Evolutionary conservation across 331 rosid genomes (phyloP).

Genomic region (Acacia pycnantha): DNA sequence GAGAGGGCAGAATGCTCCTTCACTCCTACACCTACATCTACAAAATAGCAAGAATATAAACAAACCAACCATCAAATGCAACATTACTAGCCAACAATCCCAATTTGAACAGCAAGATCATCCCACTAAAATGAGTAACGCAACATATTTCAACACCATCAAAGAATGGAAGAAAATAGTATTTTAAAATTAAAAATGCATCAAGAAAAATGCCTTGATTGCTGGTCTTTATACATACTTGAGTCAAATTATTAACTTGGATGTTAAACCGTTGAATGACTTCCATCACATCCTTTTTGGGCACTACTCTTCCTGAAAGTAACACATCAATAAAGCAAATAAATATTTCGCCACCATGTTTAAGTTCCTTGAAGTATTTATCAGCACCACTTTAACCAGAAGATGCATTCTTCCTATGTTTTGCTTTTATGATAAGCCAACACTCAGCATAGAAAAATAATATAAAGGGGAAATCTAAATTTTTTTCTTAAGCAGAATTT

Average conservation of each 20-base stretch:
- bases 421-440: conserved; percentile 1
- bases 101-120: background rate
- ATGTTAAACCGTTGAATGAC: conserved; percentile 79
- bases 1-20: background rate
- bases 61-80: background rate
- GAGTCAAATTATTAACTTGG: conserved; percentile 96
- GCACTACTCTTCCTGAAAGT: conserved; percentile 71
- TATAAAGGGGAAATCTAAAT: background rate
- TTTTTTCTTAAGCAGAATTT: conserved; percentile 13
- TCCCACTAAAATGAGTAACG: background rate
- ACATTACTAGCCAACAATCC: background rate
- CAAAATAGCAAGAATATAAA: background rate
- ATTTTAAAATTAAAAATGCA: background rate
- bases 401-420: conserved; percentile 1
- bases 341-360: conserved; percentile 6
- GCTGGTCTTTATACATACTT: conserved; percentile 45
- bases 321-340: conserved; percentile 30
- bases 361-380: background rate
- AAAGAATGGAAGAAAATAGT: background rate
- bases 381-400: background rate
- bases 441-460: conserved; percentile 17
- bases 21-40: background rate
- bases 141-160: background rate
- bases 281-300: conserved; percentile 70
- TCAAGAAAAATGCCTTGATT: conserved; percentile 22